Percentiles rank a stretch among this genome's conserved stretches.
phyloP scores from a whole-genome alignment of 75 land plant species.

The Sequoiadendron giganteum region DNA sequence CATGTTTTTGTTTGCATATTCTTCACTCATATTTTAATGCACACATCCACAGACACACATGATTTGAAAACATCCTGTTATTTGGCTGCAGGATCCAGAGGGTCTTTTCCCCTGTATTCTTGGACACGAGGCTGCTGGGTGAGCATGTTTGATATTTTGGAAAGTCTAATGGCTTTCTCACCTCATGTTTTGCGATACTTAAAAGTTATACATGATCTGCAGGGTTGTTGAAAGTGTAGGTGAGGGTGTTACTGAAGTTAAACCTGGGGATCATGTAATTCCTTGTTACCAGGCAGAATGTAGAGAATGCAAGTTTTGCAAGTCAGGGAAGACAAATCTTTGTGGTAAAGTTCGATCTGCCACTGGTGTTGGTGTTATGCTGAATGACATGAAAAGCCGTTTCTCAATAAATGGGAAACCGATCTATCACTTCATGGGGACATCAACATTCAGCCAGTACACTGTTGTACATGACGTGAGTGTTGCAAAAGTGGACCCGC shows the following conservation, averaged over 20 bases:
- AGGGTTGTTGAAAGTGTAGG: conserved; percentile 99
- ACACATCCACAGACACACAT: neutral
- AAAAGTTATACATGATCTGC: conserved; percentile 9
- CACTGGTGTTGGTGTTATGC: conserved; percentile 85
- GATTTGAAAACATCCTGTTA: neutral
- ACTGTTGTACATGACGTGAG: conserved; percentile 92
- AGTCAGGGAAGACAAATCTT: conserved; percentile 92
- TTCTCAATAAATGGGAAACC: conserved; percentile 82
- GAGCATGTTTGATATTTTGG: conserved; percentile 20
- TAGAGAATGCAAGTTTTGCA: conserved; percentile 90
- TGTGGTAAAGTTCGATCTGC: conserved; percentile 89
- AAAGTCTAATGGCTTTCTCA: neutral
- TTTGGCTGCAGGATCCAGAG: conserved; percentile 82
- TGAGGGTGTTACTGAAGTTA: conserved; percentile 90
- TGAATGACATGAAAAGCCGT: conserved; percentile 74
- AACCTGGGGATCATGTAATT: conserved; percentile 95
- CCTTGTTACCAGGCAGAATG: conserved; percentile 99
- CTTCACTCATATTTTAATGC: neutral
- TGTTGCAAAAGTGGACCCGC: conserved; percentile 82
- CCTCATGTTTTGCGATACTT: neutral
- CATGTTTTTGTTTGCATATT: neutral
- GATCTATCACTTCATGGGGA: conserved; percentile 91
- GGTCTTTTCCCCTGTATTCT: conserved; percentile 95
- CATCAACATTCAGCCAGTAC: conserved; percentile 93
- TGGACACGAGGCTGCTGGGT: conserved; percentile 99